Percentiles rank a stretch among this genome's conserved stretches.
Evolutionary conservation across 2,329 filamentous ascomycete species (phyloP).

Genomic region (Neocucurbitaria cava): DNA sequence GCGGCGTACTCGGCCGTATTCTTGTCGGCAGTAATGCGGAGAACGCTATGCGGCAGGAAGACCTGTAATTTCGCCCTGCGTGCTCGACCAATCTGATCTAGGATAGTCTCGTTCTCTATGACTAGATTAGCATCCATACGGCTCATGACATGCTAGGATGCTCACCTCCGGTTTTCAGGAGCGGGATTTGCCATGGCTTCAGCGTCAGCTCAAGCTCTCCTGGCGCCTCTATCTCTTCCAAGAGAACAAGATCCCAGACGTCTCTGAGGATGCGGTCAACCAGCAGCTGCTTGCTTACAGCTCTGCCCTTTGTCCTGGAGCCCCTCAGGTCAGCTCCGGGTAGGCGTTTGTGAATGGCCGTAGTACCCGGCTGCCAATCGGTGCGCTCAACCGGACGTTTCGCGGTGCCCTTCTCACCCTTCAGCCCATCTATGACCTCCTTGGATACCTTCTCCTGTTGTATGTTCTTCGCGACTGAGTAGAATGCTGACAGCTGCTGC

Average conservation of each 20-base stretch:
- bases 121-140: conserved; percentile 5
- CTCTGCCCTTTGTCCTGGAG: conserved; percentile 10
- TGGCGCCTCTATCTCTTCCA: conserved; percentile 46
- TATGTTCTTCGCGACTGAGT: conserved; percentile 33
- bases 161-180: conserved; percentile 39
- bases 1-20: conserved; percentile 45
- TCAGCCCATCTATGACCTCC: conserved; percentile 25
- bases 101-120: conserved; percentile 23
- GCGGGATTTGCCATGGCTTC: conserved; percentile 41
- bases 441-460: conserved; percentile 18
- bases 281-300: conserved; percentile 37
- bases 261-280: conserved; percentile 45
- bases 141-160: neutral
- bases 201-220: conserved; percentile 46
- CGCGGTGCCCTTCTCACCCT: conserved; percentile 16
- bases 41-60: conserved; percentile 26
- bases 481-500: conserved; percentile 41
- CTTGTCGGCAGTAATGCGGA: conserved; percentile 49
- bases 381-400: conserved; percentile 31
- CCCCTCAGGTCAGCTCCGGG: conserved; percentile 24
- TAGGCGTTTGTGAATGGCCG: conserved; percentile 31
- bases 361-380: conserved; percentile 42
- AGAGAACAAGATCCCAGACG: conserved; percentile 40
- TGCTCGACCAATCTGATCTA: conserved; percentile 36
- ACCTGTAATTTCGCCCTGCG: conserved; percentile 43